A percentile compares a stretch with the other conserved stretches of the same genome.
These are phyloP conservation scores for Sesbania bispinosa DNA, from an alignment of 306 rosid species.

Conservation along the genomic window DNA sequence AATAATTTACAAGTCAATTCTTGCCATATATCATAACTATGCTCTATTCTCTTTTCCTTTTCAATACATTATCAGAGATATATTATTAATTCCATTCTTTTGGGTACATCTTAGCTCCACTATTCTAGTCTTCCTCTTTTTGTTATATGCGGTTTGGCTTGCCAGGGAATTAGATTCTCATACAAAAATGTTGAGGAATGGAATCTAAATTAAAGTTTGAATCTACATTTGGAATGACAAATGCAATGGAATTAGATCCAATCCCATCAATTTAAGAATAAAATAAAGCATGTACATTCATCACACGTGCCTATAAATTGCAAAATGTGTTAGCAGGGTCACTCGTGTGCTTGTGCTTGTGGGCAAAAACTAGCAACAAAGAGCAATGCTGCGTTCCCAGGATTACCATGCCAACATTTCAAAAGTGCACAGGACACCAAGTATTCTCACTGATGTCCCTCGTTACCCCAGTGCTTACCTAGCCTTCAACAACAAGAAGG, in stretches of 20 bases:
- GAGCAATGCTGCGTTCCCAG: slow-evolving; percentile 5
- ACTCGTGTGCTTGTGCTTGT: not conserved
- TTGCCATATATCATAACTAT: not conserved
- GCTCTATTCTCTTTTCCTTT: not conserved
- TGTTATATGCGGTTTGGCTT: not conserved
- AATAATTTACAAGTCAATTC: not conserved
- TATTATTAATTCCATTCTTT: not conserved
- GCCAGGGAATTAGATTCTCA: slow-evolving; percentile 3
- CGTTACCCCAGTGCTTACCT: slow-evolving; percentile 30
- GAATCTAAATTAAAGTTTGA: not conserved
- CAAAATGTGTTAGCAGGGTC: not conserved
- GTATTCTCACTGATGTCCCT: slow-evolving; percentile 43
- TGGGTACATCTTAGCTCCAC: not conserved
- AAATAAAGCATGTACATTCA: not conserved
- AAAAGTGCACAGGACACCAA: slow-evolving; percentile 31
- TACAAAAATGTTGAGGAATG: not conserved
- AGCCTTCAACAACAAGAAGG: slow-evolving; percentile 26
- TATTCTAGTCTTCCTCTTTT: not conserved
- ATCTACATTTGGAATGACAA: slow-evolving; percentile 1
- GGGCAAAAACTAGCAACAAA: not conserved
- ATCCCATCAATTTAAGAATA: not conserved
- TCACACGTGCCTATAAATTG: slow-evolving; percentile 6
- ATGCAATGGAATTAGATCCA: slow-evolving; percentile 28
- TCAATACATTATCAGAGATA: not conserved
- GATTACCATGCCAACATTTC: slow-evolving; percentile 45